Conservation (phyloP, 1,284 basidiomycete species). For the Mycosarcoma mackinlayi region DNA sequence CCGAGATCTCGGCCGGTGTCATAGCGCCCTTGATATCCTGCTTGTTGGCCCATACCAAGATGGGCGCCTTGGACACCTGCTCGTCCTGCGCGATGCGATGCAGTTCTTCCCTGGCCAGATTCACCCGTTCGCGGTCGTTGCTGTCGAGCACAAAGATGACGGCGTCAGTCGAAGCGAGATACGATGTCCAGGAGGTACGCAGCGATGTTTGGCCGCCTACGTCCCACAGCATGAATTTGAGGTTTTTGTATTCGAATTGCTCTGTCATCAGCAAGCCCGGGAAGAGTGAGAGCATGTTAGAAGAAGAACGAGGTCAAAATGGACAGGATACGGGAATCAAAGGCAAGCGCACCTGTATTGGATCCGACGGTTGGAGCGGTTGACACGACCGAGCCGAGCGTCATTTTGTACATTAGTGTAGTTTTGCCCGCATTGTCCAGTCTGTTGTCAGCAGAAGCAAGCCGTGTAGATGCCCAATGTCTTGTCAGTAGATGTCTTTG, state of each 20-base stretch:
- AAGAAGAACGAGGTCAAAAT: neutral
- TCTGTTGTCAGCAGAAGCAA: conserved; percentile 3
- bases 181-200: conserved; percentile 70
- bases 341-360: conserved; percentile 59
- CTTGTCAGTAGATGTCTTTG: neutral
- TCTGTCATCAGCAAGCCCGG: conserved; percentile 10
- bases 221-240: conserved; percentile 71
- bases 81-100: conserved; percentile 68
- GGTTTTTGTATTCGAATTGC: conserved; percentile 71
- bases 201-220: conserved; percentile 71
- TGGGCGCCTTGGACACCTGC: conserved; percentile 69
- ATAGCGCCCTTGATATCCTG: conserved; percentile 70
- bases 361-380: conserved; percentile 71
- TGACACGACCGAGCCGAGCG: conserved; percentile 71
- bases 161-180: conserved; percentile 70
- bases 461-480: neutral
- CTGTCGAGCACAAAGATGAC: conserved; percentile 72
- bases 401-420: conserved; percentile 72
- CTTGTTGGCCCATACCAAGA: conserved; percentile 72
- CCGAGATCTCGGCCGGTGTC: conserved; percentile 71
- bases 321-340: neutral
- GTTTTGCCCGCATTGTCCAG: conserved; percentile 72
- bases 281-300: neutral
- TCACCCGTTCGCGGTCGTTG: conserved; percentile 70
- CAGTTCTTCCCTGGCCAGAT: conserved; percentile 70